Evolutionary conservation across 2,329 filamentous ascomycete species (phyloP).

Genomic region (Penicillium psychrosexuale): DNA sequence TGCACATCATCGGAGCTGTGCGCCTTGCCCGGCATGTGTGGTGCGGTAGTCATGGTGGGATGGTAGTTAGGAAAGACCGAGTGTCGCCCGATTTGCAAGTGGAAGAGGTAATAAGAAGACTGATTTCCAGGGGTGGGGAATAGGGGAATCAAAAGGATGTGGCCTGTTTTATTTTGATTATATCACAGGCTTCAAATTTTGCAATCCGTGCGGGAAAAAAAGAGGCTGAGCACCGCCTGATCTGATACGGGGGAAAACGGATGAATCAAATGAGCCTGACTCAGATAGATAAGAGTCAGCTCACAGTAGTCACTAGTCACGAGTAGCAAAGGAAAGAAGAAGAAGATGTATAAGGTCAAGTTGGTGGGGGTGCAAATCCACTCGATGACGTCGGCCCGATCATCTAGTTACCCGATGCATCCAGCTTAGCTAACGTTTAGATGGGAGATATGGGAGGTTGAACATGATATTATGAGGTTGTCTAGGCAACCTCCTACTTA

Average conservation of each 20-base stretch:
- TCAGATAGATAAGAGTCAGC: constrained; percentile 12
- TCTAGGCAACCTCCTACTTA: neutral
- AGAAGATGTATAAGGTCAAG: constrained; percentile 5
- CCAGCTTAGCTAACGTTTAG: constrained; percentile 1
- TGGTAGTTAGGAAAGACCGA: neutral
- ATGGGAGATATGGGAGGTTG: neutral
- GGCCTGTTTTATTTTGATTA: constrained; percentile 3
- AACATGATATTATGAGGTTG: neutral
- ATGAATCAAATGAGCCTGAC: constrained; percentile 5
- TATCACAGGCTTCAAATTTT: constrained; percentile 2
- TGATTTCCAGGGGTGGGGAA: neutral
- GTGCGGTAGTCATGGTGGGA: constrained; percentile 22
- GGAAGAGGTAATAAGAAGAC: constrained; percentile 15
- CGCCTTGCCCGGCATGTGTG: constrained; percentile 29
- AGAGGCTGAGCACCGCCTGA: constrained; percentile 8
- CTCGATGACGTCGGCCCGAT: constrained; percentile 28
- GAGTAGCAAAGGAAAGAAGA: constrained; percentile 5
- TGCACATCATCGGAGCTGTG: constrained; percentile 34
- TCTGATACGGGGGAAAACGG: neutral
- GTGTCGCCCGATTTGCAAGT: constrained; percentile 20
- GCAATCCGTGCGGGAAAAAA: neutral
- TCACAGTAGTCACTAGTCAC: constrained; percentile 1
- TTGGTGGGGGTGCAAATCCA: constrained; percentile 17
- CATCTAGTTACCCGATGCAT: constrained; percentile 8
- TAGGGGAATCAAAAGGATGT: constrained; percentile 7